Evolutionary conservation across 2,329 filamentous ascomycete genomes (phyloP), one percentile per base, ranked within the genome.

Genomic region (Xylariaceae sp.): DNA sequence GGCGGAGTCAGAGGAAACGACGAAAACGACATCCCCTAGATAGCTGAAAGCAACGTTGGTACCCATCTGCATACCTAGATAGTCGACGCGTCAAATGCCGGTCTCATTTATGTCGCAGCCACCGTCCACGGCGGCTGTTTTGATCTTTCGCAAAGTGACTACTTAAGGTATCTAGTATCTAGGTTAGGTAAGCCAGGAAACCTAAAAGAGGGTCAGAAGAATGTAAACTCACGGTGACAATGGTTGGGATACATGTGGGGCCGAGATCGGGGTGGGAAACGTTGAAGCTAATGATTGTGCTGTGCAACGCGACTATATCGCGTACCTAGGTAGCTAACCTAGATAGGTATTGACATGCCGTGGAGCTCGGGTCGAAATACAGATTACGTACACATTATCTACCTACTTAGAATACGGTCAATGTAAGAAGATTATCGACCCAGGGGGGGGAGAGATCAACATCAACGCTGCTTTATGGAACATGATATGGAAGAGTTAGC

Each of bases 1-100:
- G 74, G 72, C 48, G 65, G 69, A 46, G 68, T 71, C 51, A 79
- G 75, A 59, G 71, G 61, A 42, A 73, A 76, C 47, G 74, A 76
- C 12, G 75, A 69, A 9, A 48, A 60, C 6, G 50, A 50, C 31
- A 58, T 61, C 37, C 56, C 56, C 35, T 62, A 54, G 59, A 19
- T 19, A 19, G 19, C 19, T 27, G 34, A 51, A 40, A 47, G 31
- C 42, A 31, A 30, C 34, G n/a, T 32, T 34, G 50, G 27, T 31
- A 5, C 29, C 39, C 9, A 19, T 34, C 29, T 39, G 27, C 11
- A n/a, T 12, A 8, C 29, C 32, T 42, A 11, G 3, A 37, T 9
- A 7, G 35, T 11, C 12, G 8, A 7, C 35, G 8, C 8, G 35
- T 6, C 12, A 7, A 11, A 37, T 11, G n/a, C 44, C 37, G 45